Evolutionary conservation across 148 eudicot genomes (phyloP).

Genomic region (Camellia sinensis): DNA sequence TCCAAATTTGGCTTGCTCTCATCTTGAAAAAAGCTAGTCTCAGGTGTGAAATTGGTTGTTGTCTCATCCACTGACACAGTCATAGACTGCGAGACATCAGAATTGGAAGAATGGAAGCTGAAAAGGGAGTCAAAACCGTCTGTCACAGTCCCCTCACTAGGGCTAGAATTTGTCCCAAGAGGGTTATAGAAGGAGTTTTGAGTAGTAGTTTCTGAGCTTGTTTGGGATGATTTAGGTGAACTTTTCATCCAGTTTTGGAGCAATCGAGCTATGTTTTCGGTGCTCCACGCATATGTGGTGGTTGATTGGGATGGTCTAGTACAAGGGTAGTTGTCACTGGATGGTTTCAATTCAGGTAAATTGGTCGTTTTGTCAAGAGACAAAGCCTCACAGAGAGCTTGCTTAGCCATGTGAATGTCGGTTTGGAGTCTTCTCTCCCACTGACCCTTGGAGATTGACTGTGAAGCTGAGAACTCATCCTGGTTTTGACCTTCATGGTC

Average conservation of each 20-base stretch:
- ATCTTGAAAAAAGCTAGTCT: slow-evolving; percentile 13
- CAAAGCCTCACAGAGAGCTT: slow-evolving; percentile 79
- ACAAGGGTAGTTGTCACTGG: background rate
- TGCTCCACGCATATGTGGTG: slow-evolving; percentile 53
- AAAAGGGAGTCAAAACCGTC: slow-evolving; percentile 28
- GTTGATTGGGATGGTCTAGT: background rate
- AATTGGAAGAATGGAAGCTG: slow-evolving; percentile 31
- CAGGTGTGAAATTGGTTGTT: slow-evolving; percentile 3
- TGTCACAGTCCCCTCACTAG: slow-evolving; percentile 32
- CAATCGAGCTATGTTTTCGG: slow-evolving; percentile 72
- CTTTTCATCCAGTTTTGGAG: slow-evolving; percentile 57
- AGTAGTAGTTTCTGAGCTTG: slow-evolving; percentile 32
- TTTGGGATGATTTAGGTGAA: slow-evolving; percentile 24
- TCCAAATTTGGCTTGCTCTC: slow-evolving; percentile 35
- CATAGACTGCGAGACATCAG: slow-evolving; percentile 15
- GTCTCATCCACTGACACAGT: slow-evolving; percentile 13
- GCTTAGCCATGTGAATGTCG: slow-evolving; percentile 70
- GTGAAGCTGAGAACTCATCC: slow-evolving; percentile 30
- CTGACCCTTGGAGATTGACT: slow-evolving; percentile 56
- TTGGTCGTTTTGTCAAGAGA: slow-evolving; percentile 55
- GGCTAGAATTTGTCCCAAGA: slow-evolving; percentile 23
- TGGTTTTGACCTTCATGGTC: slow-evolving; percentile 28
- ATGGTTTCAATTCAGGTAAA: slow-evolving; percentile 6
- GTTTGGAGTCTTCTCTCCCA: slow-evolving; percentile 95
- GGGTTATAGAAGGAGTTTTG: slow-evolving; percentile 20